These are phyloP conservation scores for Rehmannia glutinosa DNA, from an alignment of 257 asterid species.

Conservation along the genomic window DNA sequence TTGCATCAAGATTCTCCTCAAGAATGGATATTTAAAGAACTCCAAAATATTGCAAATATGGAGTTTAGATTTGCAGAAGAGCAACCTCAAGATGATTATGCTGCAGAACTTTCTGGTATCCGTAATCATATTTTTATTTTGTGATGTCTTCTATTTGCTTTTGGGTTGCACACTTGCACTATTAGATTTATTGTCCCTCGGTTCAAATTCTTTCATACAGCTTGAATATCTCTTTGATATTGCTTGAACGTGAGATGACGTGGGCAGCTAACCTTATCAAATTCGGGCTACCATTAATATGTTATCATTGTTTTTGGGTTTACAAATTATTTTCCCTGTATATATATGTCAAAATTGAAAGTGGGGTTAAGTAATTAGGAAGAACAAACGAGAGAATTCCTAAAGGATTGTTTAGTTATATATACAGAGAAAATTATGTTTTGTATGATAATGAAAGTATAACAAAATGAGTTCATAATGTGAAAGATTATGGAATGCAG, in stretches of 20 bases:
- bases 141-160: not conserved
- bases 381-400: not conserved
- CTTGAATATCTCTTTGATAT: not conserved
- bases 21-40: conserved; percentile 95
- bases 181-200: not conserved
- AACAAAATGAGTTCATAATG: too few species aligned
- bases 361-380: not conserved
- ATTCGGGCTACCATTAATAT: not conserved
- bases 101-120: conserved; percentile 92
- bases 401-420: not conserved
- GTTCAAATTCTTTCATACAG: conserved; percentile 3
- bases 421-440: not conserved
- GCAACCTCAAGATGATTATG: conserved; percentile 98
- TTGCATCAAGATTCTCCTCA: conserved; percentile 74
- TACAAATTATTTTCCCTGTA: not conserved
- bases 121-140: not conserved
- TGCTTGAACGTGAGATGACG: not conserved
- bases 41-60: conserved; percentile 84
- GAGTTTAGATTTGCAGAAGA: conserved; percentile 95
- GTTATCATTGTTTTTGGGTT: conserved; percentile 1
- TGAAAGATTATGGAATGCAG: not conserved
- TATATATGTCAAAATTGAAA: not conserved
- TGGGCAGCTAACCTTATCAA: not conserved
- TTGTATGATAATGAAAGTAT: not conserved
- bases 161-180: not conserved